Conservation (phyloP, 768 basidiomycete genomes). For the Crassisporium funariophilum region DNA sequence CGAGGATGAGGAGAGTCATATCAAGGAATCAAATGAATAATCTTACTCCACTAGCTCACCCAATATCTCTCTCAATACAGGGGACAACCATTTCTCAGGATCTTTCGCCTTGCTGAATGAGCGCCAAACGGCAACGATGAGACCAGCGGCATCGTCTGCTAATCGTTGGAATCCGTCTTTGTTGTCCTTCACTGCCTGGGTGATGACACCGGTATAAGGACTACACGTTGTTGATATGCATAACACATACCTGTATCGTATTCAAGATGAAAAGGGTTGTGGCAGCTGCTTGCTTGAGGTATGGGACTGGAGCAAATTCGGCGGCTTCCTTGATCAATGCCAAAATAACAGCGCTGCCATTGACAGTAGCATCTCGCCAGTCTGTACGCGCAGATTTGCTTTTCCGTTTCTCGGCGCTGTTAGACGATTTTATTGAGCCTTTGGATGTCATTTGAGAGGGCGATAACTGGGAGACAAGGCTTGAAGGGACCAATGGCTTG, state of each 20-base stretch:
- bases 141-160: constrained; percentile 1
- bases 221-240: background rate
- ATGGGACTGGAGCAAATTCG: constrained; percentile 6
- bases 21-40: background rate
- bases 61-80: background rate
- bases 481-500: too few species aligned
- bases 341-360: constrained; percentile 3
- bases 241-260: constrained; percentile 2
- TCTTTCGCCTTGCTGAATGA: constrained; percentile 2
- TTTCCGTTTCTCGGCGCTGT: too few species aligned
- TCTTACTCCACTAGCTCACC: background rate
- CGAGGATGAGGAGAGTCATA: background rate
- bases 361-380: background rate
- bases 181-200: constrained; percentile 6
- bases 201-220: background rate
- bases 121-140: constrained; percentile 9
- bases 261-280: background rate
- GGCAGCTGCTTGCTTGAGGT: constrained; percentile 4
- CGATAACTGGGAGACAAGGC: too few species aligned
- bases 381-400: too few species aligned
- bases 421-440: too few species aligned
- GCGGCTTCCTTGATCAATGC: constrained; percentile 8
- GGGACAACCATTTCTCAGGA: background rate
- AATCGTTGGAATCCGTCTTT: constrained; percentile 6
- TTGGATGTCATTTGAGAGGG: too few species aligned